Base-by-base conservation (phyloP, 2,329 filamentous ascomycete species). In the Plenodomus lindquistii region DNA sequence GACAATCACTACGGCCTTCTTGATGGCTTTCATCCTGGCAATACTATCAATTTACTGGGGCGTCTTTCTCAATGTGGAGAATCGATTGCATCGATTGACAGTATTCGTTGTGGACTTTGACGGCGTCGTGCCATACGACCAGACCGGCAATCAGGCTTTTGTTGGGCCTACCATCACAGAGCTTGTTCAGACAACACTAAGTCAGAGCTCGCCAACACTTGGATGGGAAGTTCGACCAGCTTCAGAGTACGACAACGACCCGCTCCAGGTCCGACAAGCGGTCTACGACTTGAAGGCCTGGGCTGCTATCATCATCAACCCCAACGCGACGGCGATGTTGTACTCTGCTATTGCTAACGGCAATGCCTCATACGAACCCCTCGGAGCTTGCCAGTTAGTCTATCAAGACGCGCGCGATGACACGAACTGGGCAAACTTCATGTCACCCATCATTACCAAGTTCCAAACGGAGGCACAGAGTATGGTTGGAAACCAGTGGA, bases 21-120 rank as follows among this genome's bases (percentile, higher is more conserved):
- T 87, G 5, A 80, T 80, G 62, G 57, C 73, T 3, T 85, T 84
- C 57, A 80, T 85, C 39, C 66, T 86, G 4, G 71, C 57, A 10
- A 74, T 85, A 3, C 63, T 87, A 0, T 85, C 81, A 0, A 67
- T 87, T 2, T 86, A 83, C 69, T 87, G 84, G 84, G 83, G 73
- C 0, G 78, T 79, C 0, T 78, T 86, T 17, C 82, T 75, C 59
- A 60, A 75, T 13, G 74, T 80, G 0, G 73, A 83, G 10, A 57
- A 59, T 5, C 54, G 65, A 19, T 35, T 66, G 72, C 37, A 83
- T 81, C 43, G 68, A 80, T 16, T 71, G 69, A 2, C 73, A 2
- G 74, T 87, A 8, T 79, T 81, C 51, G 78, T 86, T 2, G 84
- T 87, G 21, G 82, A 86, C 63, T 85, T 87, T 54, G 85, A 88